Evolutionary conservation across 306 rosid genomes (phyloP).

Genomic region (Glycyrrhiza uralensis): DNA sequence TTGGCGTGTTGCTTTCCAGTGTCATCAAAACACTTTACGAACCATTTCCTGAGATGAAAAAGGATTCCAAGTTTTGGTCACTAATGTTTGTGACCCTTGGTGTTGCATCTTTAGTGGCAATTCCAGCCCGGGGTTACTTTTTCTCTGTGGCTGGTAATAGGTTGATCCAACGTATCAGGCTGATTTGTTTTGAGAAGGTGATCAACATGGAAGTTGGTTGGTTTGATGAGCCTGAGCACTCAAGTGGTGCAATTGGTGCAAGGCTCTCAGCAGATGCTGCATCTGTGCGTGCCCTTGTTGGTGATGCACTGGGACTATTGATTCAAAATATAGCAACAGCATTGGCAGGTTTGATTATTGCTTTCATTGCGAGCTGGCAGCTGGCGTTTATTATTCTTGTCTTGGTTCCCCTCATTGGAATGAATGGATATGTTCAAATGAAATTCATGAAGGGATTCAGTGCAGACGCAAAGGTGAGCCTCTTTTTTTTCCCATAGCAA

Average conservation of each 20-base stretch:
- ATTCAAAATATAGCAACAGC: constrained; percentile 58
- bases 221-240: constrained; percentile 82
- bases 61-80: constrained; percentile 75
- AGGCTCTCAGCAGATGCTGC: constrained; percentile 90
- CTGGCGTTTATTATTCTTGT: constrained; percentile 61
- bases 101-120: constrained; percentile 35
- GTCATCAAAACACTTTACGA: constrained; percentile 66
- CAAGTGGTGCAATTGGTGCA: constrained; percentile 78
- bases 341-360: constrained; percentile 69
- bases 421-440: constrained; percentile 62
- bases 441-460: constrained; percentile 86
- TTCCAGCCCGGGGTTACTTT: constrained; percentile 56
- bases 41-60: constrained; percentile 48
- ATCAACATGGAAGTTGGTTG: constrained; percentile 78
- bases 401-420: constrained; percentile 62
- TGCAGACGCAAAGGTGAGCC: constrained; percentile 74
- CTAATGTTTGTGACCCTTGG: constrained; percentile 57
- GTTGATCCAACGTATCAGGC: constrained; percentile 72
- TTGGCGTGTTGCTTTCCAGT: constrained; percentile 55
- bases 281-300: constrained; percentile 69
- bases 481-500: background rate
- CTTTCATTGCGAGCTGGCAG: constrained; percentile 70
- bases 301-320: constrained; percentile 60
- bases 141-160: constrained; percentile 74
- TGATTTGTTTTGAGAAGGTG: constrained; percentile 66